Evolutionary conservation across 2,329 filamentous ascomycete species (phyloP), one percentile per base, ranked within the genome.

Genomic region (Fusarium sp.): DNA sequence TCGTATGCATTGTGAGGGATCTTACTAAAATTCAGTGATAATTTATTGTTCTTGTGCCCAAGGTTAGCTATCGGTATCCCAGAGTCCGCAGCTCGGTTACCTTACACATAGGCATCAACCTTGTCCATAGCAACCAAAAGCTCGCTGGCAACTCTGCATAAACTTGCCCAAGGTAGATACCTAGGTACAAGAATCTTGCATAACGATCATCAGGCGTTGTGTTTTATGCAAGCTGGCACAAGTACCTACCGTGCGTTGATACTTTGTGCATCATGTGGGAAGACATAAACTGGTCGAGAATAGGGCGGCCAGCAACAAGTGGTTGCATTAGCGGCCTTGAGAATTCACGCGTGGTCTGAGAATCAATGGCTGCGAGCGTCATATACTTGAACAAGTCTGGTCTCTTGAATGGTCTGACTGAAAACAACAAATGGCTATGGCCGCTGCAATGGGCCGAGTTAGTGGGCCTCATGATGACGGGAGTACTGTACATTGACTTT

Each of bases 321-420:
- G 71, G 71, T 65, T 72, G 67, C 72, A 68, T 72, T 63, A 69
- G 67, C 33, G 64, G 63, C 63, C 61, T 63, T 50, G 46, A 53
- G 14, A 40, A 49, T 42, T 33, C 45, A 50, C 58, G 71, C 44
- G 39, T 66, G 42, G 61, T 44, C 50, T 38, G 9, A 28, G 33
- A 63, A 57, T 17, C 34, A 67, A 53, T 63, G 66, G 63, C 46
- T 54, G 49, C 18, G 22, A 63, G 43, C 54, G 46, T 61, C 34
- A 31, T 43, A 46, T 24, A 40, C 38, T 48, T 65, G 42, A 62
- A 57, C 50, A 56, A 45, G 20, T 18, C 26, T 44, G 34, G 6
- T 28, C 44, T 36, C 49, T 31, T 20, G 22, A 24, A 55, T 44
- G 66, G 54, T 48, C 58, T 56, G 50, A 57, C 39, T 17, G n/a